Base-by-base conservation (phyloP, 108 stramenopile species). In the Asterionellopsis glacialis region DNA sequence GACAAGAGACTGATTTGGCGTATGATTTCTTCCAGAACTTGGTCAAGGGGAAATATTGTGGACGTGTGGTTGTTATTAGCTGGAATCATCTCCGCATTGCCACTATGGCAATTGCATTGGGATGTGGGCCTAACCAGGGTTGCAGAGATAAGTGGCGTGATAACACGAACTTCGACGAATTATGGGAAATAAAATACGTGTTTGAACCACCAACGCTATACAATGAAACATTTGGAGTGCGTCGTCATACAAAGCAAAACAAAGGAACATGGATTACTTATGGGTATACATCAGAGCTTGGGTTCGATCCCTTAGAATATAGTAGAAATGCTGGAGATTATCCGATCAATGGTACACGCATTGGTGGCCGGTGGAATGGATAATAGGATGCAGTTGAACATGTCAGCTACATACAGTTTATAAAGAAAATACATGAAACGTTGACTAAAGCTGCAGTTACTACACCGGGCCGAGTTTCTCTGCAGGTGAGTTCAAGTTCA, bases 171-270 rank as follows among this genome's bases (percentile, higher is more conserved):
- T 82, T 75, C 65, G 81, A 82, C 58, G 54, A 76, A 54, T 57
- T 77, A 0, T 82, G 81, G 81, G 73, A 82, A 66, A 40, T 82
- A 47, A 82, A 82, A 41, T 82, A 64, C 53, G 76, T 77, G 44
- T 72, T 65, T 25, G 64, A 65, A 48, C 62, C 56, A 25, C 60
- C 3, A 49, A 25, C 4, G 19, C 39, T 41, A n/a, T 39, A 39
- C 41, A 3, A 16, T 39, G 33, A 59, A 41, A 10, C 25, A 47
- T 45, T 27, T 43, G 27, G 28, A 44, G 14, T 15, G 11, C 19
- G 11, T 7, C 12, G 49, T n/a, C n/a, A n/a, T 18, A 41, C 16
- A 41, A 41, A 44, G 22, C 10, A 7, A 7, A 4, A 9, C 16
- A 23, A 57, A 26, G 43, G 23, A 57, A 43, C 11, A 25, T 82